These are phyloP conservation scores for Kwoniella bestiolae DNA, from an alignment of 768 basidiomycete species.

Conservation along the genomic window DNA sequence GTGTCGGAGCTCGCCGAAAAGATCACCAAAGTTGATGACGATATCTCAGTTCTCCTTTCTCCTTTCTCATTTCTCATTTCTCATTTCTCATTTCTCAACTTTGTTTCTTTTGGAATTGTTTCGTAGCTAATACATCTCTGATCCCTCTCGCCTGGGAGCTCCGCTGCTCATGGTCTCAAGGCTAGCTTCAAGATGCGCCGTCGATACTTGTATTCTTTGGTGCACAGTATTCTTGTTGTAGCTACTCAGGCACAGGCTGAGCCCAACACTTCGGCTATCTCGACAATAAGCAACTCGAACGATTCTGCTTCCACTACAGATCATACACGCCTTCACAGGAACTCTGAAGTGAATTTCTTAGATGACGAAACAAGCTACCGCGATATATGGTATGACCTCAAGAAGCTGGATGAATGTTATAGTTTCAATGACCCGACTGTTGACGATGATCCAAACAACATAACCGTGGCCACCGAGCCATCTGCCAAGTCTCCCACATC, in stretches of 20 bases:
- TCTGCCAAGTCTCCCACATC: not conserved
- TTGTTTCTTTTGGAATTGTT: no score
- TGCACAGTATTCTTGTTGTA: not conserved
- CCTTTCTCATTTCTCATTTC: not conserved
- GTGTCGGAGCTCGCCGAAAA: not conserved
- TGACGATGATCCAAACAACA: not conserved
- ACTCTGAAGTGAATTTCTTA: no score
- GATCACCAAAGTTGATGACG: not conserved
- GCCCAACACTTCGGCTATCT: not conserved
- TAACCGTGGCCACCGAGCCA: not conserved
- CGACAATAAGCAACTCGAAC: not conserved
- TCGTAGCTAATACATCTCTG: not conserved
- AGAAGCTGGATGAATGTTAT: constrained; percentile 10
- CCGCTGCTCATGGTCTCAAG: not conserved
- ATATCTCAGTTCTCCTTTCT: not conserved
- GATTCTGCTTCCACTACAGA: not conserved
- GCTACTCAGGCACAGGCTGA: not conserved
- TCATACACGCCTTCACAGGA: no score
- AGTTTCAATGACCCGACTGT: not conserved
- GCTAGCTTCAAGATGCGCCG: constrained; percentile 14
- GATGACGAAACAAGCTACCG: not conserved
- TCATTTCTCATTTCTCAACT: not conserved
- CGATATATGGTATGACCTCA: constrained; percentile 24
- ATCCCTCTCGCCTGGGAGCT: not conserved
- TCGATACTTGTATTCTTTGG: not conserved